Conservation (phyloP, 352 stramenopile genomes). For the Phytophthora aleatoria region DNA sequence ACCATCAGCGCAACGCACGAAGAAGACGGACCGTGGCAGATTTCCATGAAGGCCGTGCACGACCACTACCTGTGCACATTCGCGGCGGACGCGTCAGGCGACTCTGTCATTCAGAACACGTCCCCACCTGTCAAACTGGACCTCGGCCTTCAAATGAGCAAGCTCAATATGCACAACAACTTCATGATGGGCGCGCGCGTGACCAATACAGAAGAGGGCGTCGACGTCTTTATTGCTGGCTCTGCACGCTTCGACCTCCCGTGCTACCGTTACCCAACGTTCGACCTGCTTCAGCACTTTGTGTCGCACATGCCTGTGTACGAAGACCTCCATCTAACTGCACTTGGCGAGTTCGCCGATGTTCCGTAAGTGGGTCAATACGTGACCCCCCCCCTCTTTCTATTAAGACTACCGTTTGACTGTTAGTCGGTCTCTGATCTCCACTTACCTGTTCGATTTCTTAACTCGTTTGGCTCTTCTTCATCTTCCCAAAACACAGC, state of each 20-base stretch:
- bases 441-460: slow-evolving; percentile 44
- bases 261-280: slow-evolving; percentile 30
- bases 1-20: slow-evolving; percentile 31
- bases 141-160: slow-evolving; percentile 36
- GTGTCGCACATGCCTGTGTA: slow-evolving; percentile 57
- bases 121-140: slow-evolving; percentile 27
- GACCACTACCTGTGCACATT: slow-evolving; percentile 61
- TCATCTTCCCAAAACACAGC: slow-evolving; percentile 43
- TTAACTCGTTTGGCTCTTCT: slow-evolving; percentile 38
- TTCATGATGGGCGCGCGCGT: slow-evolving; percentile 36
- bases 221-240: slow-evolving; percentile 47
- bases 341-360: slow-evolving; percentile 19
- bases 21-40: slow-evolving; percentile 39
- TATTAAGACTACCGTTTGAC: too few species aligned
- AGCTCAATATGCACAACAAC: slow-evolving; percentile 46
- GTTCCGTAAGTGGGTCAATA: neutral
- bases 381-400: too few species aligned
- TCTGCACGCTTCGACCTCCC: slow-evolving; percentile 42
- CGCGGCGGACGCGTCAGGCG: slow-evolving; percentile 29
- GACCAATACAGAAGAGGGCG: slow-evolving; percentile 22
- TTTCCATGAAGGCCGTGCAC: slow-evolving; percentile 56
- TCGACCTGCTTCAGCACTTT: slow-evolving; percentile 65
- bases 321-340: slow-evolving; percentile 60
- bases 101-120: slow-evolving; percentile 24
- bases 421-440: slow-evolving; percentile 59